A percentile compares a stretch with the other conserved stretches of the same genome.
These are phyloP conservation scores for Sclerotinia sclerotiorum DNA, from an alignment of 2,329 filamentous ascomycete species.

Conservation along the genomic window DNA sequence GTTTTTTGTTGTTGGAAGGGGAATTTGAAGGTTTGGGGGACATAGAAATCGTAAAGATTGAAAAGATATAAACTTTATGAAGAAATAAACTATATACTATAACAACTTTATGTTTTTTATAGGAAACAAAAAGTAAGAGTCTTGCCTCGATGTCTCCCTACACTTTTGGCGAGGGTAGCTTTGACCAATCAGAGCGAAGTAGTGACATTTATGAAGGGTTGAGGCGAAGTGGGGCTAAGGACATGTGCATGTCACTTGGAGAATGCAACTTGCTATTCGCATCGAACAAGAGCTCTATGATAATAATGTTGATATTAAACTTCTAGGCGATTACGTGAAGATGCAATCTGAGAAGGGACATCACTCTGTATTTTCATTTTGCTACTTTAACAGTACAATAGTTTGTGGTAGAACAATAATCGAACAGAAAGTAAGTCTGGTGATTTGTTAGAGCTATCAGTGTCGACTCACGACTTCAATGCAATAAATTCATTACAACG, in stretches of 20 bases:
- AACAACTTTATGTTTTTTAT: background rate
- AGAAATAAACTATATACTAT: background rate
- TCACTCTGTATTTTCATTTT: background rate
- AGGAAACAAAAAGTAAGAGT: background rate
- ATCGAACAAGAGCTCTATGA: background rate
- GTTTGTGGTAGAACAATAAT: background rate
- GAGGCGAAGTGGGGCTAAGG: background rate
- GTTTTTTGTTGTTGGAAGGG: background rate
- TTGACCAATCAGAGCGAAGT: slow-evolving; percentile 1
- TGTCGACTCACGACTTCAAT: background rate
- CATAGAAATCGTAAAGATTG: background rate
- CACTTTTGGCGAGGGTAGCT: slow-evolving; percentile 3
- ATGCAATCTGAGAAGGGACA: background rate
- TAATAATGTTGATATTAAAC: background rate
- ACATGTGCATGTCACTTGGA: background rate
- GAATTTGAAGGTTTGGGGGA: background rate
- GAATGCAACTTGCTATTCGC: background rate
- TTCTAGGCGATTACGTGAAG: background rate
- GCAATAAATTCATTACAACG: background rate
- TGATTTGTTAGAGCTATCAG: background rate
- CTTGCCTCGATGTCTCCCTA: background rate
- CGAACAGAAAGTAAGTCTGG: background rate
- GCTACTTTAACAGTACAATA: background rate
- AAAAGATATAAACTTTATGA: background rate
- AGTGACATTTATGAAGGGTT: slow-evolving; percentile 6